A percentile compares a stretch with the other conserved stretches of the same genome.
Conservation (phyloP, 148 eudicot genomes). For the Silene conica region DNA sequence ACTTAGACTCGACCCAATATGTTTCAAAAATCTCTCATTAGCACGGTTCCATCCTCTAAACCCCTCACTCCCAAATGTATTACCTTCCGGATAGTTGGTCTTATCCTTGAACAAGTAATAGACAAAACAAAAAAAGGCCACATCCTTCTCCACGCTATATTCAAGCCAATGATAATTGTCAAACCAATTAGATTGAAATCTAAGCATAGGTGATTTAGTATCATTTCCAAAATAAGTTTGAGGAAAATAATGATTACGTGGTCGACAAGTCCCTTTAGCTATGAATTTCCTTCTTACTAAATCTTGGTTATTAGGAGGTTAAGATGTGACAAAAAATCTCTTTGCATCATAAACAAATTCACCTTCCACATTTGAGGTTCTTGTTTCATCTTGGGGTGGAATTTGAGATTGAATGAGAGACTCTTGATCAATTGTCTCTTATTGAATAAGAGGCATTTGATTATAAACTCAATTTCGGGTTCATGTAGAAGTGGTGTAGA, state of each 20-base stretch:
- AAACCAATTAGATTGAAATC: too few species aligned
- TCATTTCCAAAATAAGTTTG: neutral
- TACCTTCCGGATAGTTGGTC: neutral
- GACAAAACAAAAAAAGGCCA: slow-evolving; percentile 1
- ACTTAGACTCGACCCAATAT: too few species aligned
- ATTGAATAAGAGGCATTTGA: too few species aligned
- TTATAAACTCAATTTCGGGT: neutral
- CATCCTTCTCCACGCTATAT: too few species aligned
- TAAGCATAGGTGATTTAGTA: too few species aligned
- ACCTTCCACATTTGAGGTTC: neutral
- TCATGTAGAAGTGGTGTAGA: too few species aligned
- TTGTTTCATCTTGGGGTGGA: neutral
- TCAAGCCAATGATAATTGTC: too few species aligned
- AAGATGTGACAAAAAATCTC: neutral
- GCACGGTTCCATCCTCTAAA: too few species aligned
- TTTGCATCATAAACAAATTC: neutral
- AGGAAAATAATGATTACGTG: neutral
- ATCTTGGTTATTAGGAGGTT: too few species aligned
- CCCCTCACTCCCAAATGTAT: slow-evolving; percentile 3
- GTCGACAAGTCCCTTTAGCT: neutral
- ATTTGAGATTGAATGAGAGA: too few species aligned
- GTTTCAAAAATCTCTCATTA: too few species aligned
- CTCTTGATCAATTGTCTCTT: neutral
- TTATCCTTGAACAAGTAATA: too few species aligned
- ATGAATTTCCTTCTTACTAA: slow-evolving; percentile 3